Percentiles rank a stretch among this genome's conserved stretches.
phyloP scores from a whole-genome alignment of 2,329 filamentous ascomycete species.

The Diaporthe destruens region DNA sequence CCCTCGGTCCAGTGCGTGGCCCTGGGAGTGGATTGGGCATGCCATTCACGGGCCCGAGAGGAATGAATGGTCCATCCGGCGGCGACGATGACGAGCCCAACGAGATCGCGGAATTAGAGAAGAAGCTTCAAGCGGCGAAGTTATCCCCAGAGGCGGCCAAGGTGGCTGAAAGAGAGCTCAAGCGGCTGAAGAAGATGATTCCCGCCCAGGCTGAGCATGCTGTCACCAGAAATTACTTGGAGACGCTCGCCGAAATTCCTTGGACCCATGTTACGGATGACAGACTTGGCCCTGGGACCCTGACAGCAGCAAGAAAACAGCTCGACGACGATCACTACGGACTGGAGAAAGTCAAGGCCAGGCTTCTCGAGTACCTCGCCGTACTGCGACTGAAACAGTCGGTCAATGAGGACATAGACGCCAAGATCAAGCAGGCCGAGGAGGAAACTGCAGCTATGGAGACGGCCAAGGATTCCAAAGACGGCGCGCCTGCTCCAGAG shows the following conservation, averaged over 20 bases:
- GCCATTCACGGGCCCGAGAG: constrained; percentile 48
- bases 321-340: constrained; percentile 97
- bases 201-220: constrained; percentile 96
- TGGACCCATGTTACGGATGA: constrained; percentile 91
- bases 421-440: constrained; percentile 78
- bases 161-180: constrained; percentile 90
- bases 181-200: constrained; percentile 93
- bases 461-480: constrained; percentile 51
- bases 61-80: constrained; percentile 55
- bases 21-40: constrained; percentile 44
- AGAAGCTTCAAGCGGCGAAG: constrained; percentile 84
- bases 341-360: constrained; percentile 96
- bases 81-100: constrained; percentile 85
- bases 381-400: constrained; percentile 96
- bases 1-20: constrained; percentile 43
- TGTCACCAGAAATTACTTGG: constrained; percentile 91
- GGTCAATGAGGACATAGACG: constrained; percentile 85
- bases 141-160: constrained; percentile 88
- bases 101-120: constrained; percentile 91
- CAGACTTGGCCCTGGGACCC: constrained; percentile 82
- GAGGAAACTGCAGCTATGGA: constrained; percentile 64
- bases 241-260: constrained; percentile 93
- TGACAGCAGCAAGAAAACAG: constrained; percentile 85
- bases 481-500: constrained; percentile 1
- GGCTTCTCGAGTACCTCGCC: constrained; percentile 92